These are phyloP conservation scores for Thyridium curvatum DNA, from an alignment of 2,329 filamentous ascomycete species.

Conservation along the genomic window DNA sequence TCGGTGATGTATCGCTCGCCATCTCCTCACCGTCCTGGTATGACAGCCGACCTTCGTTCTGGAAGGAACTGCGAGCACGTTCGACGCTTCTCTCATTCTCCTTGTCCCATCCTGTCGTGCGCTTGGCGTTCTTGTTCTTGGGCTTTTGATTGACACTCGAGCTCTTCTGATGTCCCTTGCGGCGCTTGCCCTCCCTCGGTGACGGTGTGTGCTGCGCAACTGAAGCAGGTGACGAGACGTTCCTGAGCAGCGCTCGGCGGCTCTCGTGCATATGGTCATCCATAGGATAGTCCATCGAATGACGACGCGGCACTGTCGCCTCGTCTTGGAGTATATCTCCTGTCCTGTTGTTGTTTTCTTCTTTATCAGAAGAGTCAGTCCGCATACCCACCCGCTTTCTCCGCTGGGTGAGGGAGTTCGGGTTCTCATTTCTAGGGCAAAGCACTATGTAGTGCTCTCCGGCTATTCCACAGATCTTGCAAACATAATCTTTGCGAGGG, in stretches of 20 bases:
- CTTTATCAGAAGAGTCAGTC: background rate
- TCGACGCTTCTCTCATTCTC: too few relatives aligned
- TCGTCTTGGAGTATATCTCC: too few relatives aligned
- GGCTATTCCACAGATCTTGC: constrained; percentile 22
- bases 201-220: too few relatives aligned
- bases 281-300: background rate
- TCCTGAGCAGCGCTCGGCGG: constrained; percentile 4
- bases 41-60: constrained; percentile 5
- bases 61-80: too few relatives aligned
- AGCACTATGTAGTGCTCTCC: constrained; percentile 27
- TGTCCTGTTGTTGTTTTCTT: constrained; percentile 1
- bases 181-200: too few relatives aligned
- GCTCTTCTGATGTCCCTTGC: too few relatives aligned
- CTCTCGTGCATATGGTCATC: constrained; percentile 3
- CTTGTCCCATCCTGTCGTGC: too few relatives aligned
- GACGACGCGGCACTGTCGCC: constrained; percentile 8
- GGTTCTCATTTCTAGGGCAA: constrained; percentile 26
- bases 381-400: constrained; percentile 12
- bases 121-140: too few relatives aligned
- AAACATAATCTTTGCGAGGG: constrained; percentile 23
- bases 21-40: constrained; percentile 4
- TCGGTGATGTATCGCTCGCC: background rate
- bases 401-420: constrained; percentile 23
- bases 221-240: too few relatives aligned
- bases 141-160: too few relatives aligned